Evolutionary conservation across 1,139 yeast species (phyloP), one percentile per base, ranked within the genome.

Genomic region (Protomyces inundatus): DNA sequence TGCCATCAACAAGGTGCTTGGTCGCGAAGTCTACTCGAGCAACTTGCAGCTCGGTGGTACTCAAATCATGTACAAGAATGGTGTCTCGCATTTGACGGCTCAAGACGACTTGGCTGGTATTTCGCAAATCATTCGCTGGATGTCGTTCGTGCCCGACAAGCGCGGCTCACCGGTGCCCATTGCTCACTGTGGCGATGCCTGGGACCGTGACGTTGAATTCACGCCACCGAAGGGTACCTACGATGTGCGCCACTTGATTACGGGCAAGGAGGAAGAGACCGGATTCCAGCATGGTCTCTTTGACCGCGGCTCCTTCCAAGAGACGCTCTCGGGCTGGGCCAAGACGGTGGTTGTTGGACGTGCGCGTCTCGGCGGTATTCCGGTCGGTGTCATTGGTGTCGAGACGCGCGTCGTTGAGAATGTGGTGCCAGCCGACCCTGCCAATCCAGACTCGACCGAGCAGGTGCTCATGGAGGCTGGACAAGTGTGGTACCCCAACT

Each of bases 401-500:
- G 98, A 93, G 77, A 88, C 95, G 42, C 84, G 95, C 74, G 81
- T 86, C 60, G 84, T 95, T 69, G 98, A 95, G 72, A 93, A 91
- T 78, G 78, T 90, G 72, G 77, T 84, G 68, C 98, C 98, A 61
- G 98, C 98, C 54, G 98, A 93, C 74, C 98, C 98, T 59, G 98
- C 98, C 51, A 93, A 93, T 77, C 96, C 96, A 59, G 90, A 84
- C 64, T 90, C 97, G 36, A 89, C 95, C 57, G 98, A 93, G 78
- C 79, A 84, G 70, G 79, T 87, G 75, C 78, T 90, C 67, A 96
- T 89, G 77, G 98, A 93, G 78, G 97, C 98, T 68, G 98, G 98
- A 75, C 97, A 90, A 80, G 98, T 93, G 70, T 93, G 98, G 98
- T 90, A 90, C 81, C 98, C 98, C 71, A 95, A 93, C 80, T 88